These are phyloP conservation scores for Phytophthora sansomeana DNA, from an alignment of 352 stramenopile species.

Conservation along the genomic window DNA sequence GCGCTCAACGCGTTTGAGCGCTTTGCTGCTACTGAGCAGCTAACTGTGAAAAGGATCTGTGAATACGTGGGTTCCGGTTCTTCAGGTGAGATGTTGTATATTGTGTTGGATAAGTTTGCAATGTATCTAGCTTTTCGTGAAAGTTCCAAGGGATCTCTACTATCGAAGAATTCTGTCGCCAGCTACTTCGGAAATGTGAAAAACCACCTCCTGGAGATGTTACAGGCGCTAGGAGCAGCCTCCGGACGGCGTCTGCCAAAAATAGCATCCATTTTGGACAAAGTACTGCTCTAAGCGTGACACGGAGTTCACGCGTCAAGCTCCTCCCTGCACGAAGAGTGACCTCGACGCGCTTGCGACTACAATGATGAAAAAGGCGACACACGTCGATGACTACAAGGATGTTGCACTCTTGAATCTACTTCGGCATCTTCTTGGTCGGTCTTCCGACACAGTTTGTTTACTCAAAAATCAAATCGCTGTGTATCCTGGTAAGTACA, in stretches of 20 bases:
- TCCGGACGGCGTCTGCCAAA: constrained; percentile 3
- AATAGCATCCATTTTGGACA: constrained; percentile 12
- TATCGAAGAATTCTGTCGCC: not conserved
- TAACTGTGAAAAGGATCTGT: not conserved
- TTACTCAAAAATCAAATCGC: constrained; percentile 7
- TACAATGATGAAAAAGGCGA: no score
- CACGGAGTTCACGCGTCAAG: constrained; percentile 12
- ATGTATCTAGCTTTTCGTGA: not conserved
- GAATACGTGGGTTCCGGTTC: not conserved
- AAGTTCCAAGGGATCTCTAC: not conserved
- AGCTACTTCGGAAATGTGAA: constrained; percentile 5
- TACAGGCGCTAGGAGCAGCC: not conserved
- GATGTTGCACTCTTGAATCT: constrained; percentile 2
- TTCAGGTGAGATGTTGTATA: constrained; percentile 1
- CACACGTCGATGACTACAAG: no score
- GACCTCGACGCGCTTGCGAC: constrained; percentile 2
- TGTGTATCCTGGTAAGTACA: no score
- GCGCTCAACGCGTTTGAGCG: not conserved
- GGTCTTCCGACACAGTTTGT: constrained; percentile 6
- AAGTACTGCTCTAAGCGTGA: constrained; percentile 15
- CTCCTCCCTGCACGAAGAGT: constrained; percentile 7
- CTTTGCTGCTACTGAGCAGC: not conserved
- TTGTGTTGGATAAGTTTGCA: constrained; percentile 11
- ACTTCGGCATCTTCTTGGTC: constrained; percentile 13
- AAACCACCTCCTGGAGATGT: not conserved